Evolutionary conservation across 163 green algal genomes (phyloP), one percentile per base, ranked within the genome.

Genomic region (Chloromonas sp.): DNA sequence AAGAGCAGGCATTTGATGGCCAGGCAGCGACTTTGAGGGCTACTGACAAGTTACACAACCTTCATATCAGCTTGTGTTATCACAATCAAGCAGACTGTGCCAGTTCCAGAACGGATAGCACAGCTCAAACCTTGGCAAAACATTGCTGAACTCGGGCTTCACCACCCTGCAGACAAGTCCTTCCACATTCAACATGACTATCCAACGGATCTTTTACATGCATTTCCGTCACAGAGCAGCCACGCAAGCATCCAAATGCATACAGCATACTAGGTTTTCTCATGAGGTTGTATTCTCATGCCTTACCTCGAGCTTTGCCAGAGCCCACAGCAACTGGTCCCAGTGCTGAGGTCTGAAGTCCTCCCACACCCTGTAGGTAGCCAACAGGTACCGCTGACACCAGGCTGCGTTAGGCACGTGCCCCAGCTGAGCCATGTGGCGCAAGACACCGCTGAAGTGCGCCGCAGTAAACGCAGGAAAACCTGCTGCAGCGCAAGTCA

Each of bases 281-380:
- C 11, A 11, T 74, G 66, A 5, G 5, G 66, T 11, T 74, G 66
- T 74, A 11, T 11, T 11, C 5, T 11, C 66, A 74, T 11, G 5
- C 2, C 79, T 36, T 60, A 83, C 79, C 79, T 83, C 57, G 79
- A 83, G 60, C 59, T 59, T 71, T 1, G 60, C 79, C 57, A 83
- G 79, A 3, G 60, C 79, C 15, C 59, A 36, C 79, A 83, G 79
- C 79, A 83, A 57, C 59, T 71, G 14, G 5, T 3, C 14, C 79
- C 79, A 83, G 59, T 83, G 14, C 1, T 61, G 11, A 13, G 60
- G 59, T 3, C 59, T 13, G 59, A 83, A 74, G 3, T 57, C 1
- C 11, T 83, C 79, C 79, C 79, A 83, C 14, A n/a, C 59, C 14
- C 79, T n/a, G 79, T 83, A 83, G 60, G 79, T 83, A 1, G 79